Base-by-base conservation (phyloP, 257 asterid genomes). In the Lithospermum erythrorhizon region DNA sequence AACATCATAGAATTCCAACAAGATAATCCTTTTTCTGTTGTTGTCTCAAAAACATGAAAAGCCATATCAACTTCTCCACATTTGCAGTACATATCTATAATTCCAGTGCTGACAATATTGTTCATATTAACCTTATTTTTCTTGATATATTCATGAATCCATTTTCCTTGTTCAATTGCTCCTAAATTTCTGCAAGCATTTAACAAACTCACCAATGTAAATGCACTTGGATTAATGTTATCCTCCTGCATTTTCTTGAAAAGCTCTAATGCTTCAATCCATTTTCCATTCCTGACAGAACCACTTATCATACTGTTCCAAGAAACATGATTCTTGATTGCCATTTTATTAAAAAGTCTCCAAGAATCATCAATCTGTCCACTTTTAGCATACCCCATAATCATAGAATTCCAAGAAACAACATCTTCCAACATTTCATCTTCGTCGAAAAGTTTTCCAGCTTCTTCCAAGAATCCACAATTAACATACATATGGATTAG, bases 251-350 rank as follows among this genome's bases (percentile, higher is more conserved):
- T 86, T 61, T 63, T 54, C 9, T 53, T 5, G 41, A 83, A 82
- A 45, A 86, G 77, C 45, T 76, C 64, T 67, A 85, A 69, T 29
- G 90, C 96, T 52, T 81, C 84, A 9, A 9, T 64, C 81, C 85
- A 80, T 63, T 65, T 83, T 59, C 90, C 95, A 62, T 76, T 88
- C 69, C 87, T 80, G 24, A 83, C 95, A 65, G 9, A 78, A 6
- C 90, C 81, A 72, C 95, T 82, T 5, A 88, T 80, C 90, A 85
- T 81, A 53, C 80, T 74, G 21, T 82, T 85, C 96, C 96, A 88
- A 37, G 93, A 81, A 9, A 79, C 75, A 65, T 69, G 82, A 68
- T 81, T 88, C 71, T 79, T 76, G 6, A 3, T 13, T 1, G 83
- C 74, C 64, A 75, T 85, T 69, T 77, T 65, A 57, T 68, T 29